A percentile compares a stretch with the other conserved stretches of the same genome.
These are phyloP conservation scores for Leishmania gerbilli DNA, from an alignment of 208 protist species.

Conservation along the genomic window DNA sequence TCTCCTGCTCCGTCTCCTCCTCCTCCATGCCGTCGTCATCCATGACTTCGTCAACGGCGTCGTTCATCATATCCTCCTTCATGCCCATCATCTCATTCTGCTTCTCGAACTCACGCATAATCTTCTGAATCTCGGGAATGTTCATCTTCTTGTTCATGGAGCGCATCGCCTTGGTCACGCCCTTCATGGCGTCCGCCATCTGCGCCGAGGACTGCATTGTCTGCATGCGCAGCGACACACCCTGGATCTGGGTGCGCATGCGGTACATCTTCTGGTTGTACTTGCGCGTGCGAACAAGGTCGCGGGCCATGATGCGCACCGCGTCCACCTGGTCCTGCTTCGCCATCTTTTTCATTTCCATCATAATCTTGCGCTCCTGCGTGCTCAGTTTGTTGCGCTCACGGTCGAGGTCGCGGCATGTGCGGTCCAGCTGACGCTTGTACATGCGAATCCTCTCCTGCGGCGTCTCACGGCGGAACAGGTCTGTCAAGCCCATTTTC, in stretches of 20 bases:
- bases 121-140: conserved; percentile 96
- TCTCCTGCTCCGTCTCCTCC: conserved; percentile 89
- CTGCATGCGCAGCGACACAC: conserved; percentile 94
- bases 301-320: conserved; percentile 97
- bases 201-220: conserved; percentile 92
- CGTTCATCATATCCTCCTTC: conserved; percentile 99
- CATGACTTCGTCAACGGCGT: conserved; percentile 93
- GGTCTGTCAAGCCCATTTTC: conserved; percentile 55
- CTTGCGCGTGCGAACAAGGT: conserved; percentile 96
- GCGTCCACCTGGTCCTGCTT: conserved; percentile 96
- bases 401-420: conserved; percentile 96
- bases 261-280: conserved; percentile 97
- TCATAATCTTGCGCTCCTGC: conserved; percentile 96
- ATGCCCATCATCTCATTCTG: conserved; percentile 98
- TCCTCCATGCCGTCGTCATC: conserved; percentile 92
- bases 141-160: conserved; percentile 98
- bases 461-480: conserved; percentile 89
- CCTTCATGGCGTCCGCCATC: conserved; percentile 93
- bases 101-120: conserved; percentile 99
- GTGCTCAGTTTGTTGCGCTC: conserved; percentile 94
- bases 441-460: conserved; percentile 96
- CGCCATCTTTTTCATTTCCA: conserved; percentile 97
- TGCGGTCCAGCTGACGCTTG: conserved; percentile 94
- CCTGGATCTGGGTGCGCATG: conserved; percentile 97
- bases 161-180: conserved; percentile 90